Percentiles rank a stretch among this genome's conserved stretches.
phyloP scores from a whole-genome alignment of 2,329 filamentous ascomycete genomes.

The Fusarium tupiense region DNA sequence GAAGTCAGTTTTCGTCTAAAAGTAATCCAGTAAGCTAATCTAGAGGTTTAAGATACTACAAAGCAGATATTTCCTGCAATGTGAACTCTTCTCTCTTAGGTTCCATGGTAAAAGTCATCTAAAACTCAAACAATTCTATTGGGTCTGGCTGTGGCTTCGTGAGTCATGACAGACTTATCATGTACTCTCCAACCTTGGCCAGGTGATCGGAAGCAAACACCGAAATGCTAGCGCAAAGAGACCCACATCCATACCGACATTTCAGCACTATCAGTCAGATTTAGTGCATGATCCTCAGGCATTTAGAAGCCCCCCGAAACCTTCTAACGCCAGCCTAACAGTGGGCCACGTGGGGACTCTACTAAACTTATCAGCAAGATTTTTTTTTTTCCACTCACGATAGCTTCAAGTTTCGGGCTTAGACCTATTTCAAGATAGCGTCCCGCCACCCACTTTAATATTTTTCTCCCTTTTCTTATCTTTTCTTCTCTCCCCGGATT shows the following conservation, averaged over 20 bases:
- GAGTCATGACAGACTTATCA: neutral
- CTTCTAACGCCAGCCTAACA: constrained; percentile 14
- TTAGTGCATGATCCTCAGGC: neutral
- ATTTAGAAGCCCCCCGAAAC: neutral
- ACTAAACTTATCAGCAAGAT: constrained; percentile 13
- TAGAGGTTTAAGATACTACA: fast-evolving
- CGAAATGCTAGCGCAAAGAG: neutral
- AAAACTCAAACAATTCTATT: neutral
- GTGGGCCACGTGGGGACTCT: constrained; percentile 36
- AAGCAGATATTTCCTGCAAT: fast-evolving
- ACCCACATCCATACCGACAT: neutral
- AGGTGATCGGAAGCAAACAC: neutral
- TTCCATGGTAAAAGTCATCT: fast-evolving
- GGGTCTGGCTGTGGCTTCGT: fast-evolving
- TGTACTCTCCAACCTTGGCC: neutral
- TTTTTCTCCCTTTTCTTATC: neutral
- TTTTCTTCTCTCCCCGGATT: neutral
- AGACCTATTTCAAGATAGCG: constrained; percentile 33
- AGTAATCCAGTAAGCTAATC: neutral
- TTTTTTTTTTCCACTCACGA: constrained; percentile 29
- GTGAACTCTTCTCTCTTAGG: neutral
- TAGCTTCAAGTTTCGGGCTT: constrained; percentile 35
- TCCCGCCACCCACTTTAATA: constrained; percentile 19
- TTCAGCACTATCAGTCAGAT: neutral
- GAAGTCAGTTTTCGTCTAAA: fast-evolving